Evolutionary conservation across 331 rosid genomes (phyloP).

Genomic region (Telfairia occidentalis): DNA sequence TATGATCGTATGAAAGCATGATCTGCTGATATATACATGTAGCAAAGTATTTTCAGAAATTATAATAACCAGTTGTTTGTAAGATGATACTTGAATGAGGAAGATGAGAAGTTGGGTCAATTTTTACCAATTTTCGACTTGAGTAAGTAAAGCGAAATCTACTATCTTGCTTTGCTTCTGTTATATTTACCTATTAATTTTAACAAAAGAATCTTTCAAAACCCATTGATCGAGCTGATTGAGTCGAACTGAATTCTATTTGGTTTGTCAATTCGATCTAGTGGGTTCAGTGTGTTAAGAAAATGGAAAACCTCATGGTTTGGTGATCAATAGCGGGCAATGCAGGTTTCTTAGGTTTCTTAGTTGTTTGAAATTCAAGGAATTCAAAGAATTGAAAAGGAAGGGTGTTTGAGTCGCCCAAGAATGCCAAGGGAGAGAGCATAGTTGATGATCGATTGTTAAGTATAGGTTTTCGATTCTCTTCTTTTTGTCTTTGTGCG

Average conservation of each 20-base stretch:
- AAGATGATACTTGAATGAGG: no score
- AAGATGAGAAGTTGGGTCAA: no score
- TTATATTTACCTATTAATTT: background rate
- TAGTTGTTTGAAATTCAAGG: background rate
- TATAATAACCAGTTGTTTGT: background rate
- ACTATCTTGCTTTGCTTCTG: background rate
- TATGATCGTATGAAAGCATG: background rate
- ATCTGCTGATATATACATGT: background rate
- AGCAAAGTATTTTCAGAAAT: background rate
- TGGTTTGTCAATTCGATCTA: background rate
- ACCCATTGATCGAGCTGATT: background rate
- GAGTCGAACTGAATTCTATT: background rate
- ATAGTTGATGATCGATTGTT: no score
- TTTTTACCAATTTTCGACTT: no score
- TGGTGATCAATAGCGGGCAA: background rate
- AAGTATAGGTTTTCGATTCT: no score
- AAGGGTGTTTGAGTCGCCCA: no score
- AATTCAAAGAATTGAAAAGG: no score
- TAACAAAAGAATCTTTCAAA: background rate
- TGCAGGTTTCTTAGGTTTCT: no score
- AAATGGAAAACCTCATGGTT: background rate
- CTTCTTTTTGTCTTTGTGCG: no score
- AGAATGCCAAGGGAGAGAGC: no score
- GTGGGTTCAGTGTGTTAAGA: background rate
- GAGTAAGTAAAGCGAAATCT: no score